Evolutionary conservation across 225 moss, liverwort and hornwort genomes (phyloP), one percentile per base, ranked within the genome.

Genomic region (Neckera pumila): DNA sequence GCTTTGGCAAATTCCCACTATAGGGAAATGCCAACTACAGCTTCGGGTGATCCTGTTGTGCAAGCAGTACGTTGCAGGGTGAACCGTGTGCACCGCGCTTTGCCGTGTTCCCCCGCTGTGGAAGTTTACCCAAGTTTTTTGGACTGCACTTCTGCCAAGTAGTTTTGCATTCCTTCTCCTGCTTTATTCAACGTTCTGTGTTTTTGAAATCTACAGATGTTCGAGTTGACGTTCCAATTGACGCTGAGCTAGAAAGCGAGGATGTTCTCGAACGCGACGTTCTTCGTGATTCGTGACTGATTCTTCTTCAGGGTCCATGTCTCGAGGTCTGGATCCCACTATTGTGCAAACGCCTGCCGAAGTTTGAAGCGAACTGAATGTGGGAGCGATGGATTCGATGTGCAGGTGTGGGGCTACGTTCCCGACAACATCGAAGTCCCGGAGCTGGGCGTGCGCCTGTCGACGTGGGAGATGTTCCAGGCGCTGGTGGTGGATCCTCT

Each of bases 391-490:
- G 86, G n/a, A 47, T 59, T 67, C 25, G 16, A 47, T 49, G 81
- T 84, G 87, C 90, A 90, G 90, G 86, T 90, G 53, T 92, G 83
- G 89, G 95, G 95, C 26, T 95, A 91, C 86, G 90, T 90, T 85
- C 92, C 90, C 62, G 95, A 91, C 86, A 72, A 85, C 67, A 1
- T 95, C 47, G 89, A 93, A 60, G 91, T 92, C 14, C 93, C 93
- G 23, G 95, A 95, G 79, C 85, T 95, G 16, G 86, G 89, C 9
- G 70, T 28, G 5, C 56, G 74, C 7, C 11, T 93, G 59, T 84
- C 87, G 51, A 92, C 88, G 26, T 96, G 97, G 96, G 93, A 95
- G 30, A 92, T 94, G 8, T 97, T 95, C 82, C 67, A 91, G 33
- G 90, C 92, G 59, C 89, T 94, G 10, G 97, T 97, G 73, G 83